These are phyloP conservation scores for Yarrowia sp. DNA, from an alignment of 805 yeast genomes.

Conservation along the genomic window DNA sequence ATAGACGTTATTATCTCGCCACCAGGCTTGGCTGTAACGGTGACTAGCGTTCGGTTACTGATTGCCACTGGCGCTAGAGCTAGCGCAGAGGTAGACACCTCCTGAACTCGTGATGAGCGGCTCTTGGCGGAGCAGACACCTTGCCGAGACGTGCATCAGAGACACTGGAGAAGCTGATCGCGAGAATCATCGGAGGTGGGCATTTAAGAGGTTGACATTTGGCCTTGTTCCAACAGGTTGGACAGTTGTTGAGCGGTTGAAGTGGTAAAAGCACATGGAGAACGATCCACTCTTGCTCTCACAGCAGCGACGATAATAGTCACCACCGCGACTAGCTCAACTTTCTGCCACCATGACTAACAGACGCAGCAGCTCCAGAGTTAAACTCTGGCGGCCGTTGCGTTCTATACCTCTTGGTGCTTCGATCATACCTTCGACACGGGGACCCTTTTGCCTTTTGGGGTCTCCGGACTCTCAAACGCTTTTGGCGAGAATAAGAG, in stretches of 20 bases:
- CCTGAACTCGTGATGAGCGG: background rate
- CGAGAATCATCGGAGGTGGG: background rate
- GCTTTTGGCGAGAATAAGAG: too few species aligned
- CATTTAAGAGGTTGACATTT: too few species aligned
- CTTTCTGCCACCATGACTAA: background rate
- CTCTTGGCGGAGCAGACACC: background rate
- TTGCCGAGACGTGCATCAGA: background rate
- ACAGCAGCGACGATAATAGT: too few species aligned
- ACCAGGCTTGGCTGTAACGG: background rate
- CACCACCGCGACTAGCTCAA: too few species aligned
- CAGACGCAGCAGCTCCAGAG: background rate
- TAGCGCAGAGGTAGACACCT: too few species aligned
- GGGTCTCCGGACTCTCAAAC: background rate
- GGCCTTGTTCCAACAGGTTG: too few species aligned
- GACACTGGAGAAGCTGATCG: background rate
- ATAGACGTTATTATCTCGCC: background rate
- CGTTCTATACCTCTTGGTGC: slow-evolving; percentile 17
- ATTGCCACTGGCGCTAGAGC: too few species aligned
- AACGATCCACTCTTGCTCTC: too few species aligned
- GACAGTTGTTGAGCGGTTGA: too few species aligned
- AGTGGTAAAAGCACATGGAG: too few species aligned
- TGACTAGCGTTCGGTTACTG: too few species aligned
- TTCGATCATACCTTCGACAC: background rate
- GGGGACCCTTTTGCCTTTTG: background rate
- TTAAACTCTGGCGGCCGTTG: slow-evolving; percentile 13